Base-by-base conservation (phyloP, 441 rosid genomes). In the Gossypium davidsonii region DNA sequence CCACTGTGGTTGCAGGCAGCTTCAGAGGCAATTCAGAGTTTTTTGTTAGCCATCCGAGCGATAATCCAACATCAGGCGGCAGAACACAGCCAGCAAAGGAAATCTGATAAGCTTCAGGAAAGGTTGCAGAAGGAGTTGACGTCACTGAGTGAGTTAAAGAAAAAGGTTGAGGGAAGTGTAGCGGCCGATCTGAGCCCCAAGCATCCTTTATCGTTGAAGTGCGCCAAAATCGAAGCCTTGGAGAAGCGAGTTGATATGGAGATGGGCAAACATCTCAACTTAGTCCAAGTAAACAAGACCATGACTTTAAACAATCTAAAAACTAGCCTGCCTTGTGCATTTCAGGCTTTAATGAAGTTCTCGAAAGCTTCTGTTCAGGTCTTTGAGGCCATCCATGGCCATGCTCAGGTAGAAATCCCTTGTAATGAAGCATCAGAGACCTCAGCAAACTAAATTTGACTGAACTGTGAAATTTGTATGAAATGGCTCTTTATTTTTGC, bases 251-350 rank as follows among this genome's bases (percentile, higher is more conserved):
- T 76, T 42, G 88, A 91, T 2, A 10, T 53, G 10, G 97, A 90
- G 89, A 86, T 85, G 76, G 74, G 80, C 57, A 89, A 84, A 76
- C 86, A 81, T 83, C 73, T 79, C 51, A 79, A 76, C 81, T 80
- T 88, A 2, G 84, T 86, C 3, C 84, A 89, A 83, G 80, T 65
- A 6, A 89, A 92, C 62, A 83, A 80, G 77, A 83, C 78, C 71
- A 86, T 87, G 93, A 89, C 84, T 66, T 80, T 93, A 55, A 88
- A 72, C 83, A 87, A 88, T 80, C 89, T 95, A 44, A 91, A 87
- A 82, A 82, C 91, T 55, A 80, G 84, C 80, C 97, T 95, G 56
- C 98, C 99, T 28, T 84, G 73, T 68, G 88, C 87, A 37, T 95
- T 95, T 76, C 89, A 83, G 81, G 85, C 87, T 73, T 80, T 95